Conservation (phyloP, 208 protist species). For the Acanthamoeba castellanii region DNA sequence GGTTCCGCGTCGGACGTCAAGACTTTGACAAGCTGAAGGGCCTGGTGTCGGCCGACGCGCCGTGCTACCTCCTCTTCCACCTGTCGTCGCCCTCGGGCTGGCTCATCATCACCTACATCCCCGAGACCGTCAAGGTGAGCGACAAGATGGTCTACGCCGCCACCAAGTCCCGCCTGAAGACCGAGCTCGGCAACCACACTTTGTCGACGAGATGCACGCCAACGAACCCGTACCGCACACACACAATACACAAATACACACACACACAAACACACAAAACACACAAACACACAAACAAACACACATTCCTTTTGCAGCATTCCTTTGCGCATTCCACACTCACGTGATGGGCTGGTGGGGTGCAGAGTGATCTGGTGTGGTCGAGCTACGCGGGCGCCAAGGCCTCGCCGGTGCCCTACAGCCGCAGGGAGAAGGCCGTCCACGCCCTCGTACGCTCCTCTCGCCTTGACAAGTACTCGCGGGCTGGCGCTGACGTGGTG, state of each 20-base stretch:
- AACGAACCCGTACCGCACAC: conserved; percentile 27
- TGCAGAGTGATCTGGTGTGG: conserved; percentile 23
- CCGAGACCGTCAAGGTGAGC: conserved; percentile 52
- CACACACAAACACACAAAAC: background rate
- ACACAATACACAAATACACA: background rate
- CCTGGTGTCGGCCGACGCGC: background rate
- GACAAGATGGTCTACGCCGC: conserved; percentile 75
- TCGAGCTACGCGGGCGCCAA: conserved; percentile 2
- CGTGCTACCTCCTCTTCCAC: conserved; percentile 49
- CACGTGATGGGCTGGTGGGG: too few species aligned
- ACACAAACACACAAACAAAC: too few species aligned
- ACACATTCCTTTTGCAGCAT: background rate
- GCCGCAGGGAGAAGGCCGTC: conserved; percentile 27
- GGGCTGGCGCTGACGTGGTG: background rate
- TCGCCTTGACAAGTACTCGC: background rate
- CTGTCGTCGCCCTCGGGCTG: conserved; percentile 9
- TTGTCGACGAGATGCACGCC: conserved; percentile 67
- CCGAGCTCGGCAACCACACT: conserved; percentile 46
- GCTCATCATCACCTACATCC: conserved; percentile 56
- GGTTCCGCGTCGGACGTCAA: background rate
- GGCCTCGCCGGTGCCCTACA: conserved; percentile 19
- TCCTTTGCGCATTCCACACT: background rate
- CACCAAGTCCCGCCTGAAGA: conserved; percentile 61
- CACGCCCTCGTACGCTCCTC: conserved; percentile 1
- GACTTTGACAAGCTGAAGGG: conserved; percentile 71